These are phyloP conservation scores for Alternaria dauci DNA, from an alignment of 2,329 filamentous ascomycete species.

Conservation along the genomic window DNA sequence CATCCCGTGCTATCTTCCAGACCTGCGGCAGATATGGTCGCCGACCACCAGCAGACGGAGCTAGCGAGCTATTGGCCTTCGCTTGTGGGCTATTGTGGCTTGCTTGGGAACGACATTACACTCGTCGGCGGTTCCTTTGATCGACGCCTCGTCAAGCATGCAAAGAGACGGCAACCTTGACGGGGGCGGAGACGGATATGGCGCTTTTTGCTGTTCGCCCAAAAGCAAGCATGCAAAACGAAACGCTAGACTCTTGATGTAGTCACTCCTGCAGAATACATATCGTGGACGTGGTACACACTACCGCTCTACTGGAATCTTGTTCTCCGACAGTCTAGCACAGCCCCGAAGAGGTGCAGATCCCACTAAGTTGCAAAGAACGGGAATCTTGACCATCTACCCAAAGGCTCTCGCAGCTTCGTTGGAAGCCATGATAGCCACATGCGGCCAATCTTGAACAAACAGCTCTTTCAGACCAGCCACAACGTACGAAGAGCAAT, in stretches of 20 bases:
- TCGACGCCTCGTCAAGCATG: background rate
- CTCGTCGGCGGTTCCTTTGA: background rate
- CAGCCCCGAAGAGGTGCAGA: background rate
- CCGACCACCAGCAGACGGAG: conserved; percentile 1
- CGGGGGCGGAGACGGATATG: background rate
- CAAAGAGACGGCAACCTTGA: background rate
- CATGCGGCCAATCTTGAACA: background rate
- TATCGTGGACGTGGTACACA: background rate
- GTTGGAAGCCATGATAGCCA: background rate
- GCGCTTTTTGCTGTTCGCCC: background rate
- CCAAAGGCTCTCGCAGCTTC: background rate
- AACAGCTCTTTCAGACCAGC: background rate
- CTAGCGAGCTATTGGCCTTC: background rate
- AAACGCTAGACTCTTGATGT: background rate
- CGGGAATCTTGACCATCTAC: background rate
- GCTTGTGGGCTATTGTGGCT: conserved; percentile 3
- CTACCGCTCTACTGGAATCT: conserved; percentile 6
- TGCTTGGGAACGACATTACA: conserved; percentile 2
- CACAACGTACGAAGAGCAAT: background rate
- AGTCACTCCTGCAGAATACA: background rate
- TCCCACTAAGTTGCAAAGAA: background rate
- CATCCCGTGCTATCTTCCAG: background rate
- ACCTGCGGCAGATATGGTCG: background rate
- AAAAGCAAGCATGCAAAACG: conserved; percentile 1
- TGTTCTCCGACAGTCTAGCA: background rate